Evolutionary conservation across 148 eudicot species (phyloP).

Genomic region (Fagopyrum esculentum): DNA sequence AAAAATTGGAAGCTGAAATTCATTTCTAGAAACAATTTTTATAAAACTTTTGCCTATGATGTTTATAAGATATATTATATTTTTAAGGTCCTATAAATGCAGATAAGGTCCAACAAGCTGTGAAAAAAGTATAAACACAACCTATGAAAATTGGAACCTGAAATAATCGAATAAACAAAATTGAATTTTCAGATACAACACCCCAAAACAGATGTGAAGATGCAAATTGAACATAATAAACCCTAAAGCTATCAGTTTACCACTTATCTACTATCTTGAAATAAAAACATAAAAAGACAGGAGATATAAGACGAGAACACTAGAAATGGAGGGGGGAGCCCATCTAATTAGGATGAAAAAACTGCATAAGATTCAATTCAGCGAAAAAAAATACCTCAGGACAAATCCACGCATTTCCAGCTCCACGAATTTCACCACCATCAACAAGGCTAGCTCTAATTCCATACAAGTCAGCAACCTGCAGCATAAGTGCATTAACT

Average conservation of each 20-base stretch:
- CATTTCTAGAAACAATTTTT: background rate
- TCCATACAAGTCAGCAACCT: conserved; percentile 98
- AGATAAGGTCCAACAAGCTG: background rate
- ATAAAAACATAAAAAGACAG: background rate
- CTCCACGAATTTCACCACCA: conserved; percentile 99
- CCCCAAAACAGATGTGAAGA: background rate
- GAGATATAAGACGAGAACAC: conserved; percentile 2
- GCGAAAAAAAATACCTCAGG: conserved; percentile 58
- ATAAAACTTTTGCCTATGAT: background rate
- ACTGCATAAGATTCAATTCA: background rate
- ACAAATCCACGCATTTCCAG: conserved; percentile 98
- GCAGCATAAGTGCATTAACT: conserved; percentile 18
- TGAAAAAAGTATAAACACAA: background rate
- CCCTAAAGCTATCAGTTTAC: background rate
- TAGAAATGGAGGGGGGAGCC: background rate
- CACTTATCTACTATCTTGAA: background rate
- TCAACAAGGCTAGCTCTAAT: conserved; percentile 91
- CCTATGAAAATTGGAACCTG: background rate
- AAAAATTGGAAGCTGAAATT: background rate
- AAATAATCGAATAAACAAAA: background rate
- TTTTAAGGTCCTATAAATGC: background rate
- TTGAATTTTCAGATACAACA: background rate
- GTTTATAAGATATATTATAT: background rate
- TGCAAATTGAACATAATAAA: background rate
- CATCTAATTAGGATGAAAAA: background rate